A percentile compares a stretch with the other conserved stretches of the same genome.
phyloP scores from a whole-genome alignment of 257 asterid species.

The Scutellaria galericulata region DNA sequence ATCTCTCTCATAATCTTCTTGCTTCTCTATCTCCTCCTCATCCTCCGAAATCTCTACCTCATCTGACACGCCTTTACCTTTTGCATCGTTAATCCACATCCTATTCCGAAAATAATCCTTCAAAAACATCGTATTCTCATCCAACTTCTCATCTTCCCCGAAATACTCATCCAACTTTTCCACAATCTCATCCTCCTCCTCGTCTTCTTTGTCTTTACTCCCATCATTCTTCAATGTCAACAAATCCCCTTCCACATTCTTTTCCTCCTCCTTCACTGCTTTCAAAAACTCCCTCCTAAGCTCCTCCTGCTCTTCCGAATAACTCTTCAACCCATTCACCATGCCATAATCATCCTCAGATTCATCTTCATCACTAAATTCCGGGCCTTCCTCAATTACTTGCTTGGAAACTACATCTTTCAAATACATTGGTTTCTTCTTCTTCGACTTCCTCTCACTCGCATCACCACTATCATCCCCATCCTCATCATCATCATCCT shows the following conservation, averaged over 20 bases:
- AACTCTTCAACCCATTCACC: constrained; percentile 50
- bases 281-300: constrained; percentile 52
- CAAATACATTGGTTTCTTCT: constrained; percentile 71
- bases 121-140: constrained; percentile 52
- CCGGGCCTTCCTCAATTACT: constrained; percentile 73
- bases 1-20: constrained; percentile 80
- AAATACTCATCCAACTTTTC: constrained; percentile 66
- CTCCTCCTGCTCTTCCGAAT: constrained; percentile 74
- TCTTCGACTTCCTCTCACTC: constrained; percentile 35
- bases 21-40: constrained; percentile 75
- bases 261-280: constrained; percentile 50
- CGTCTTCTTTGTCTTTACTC: constrained; percentile 40
- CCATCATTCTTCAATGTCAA: constrained; percentile 54
- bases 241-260: constrained; percentile 55
- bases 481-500: constrained; percentile 14
- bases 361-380: constrained; percentile 54
- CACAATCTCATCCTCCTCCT: constrained; percentile 43
- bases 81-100: constrained; percentile 65
- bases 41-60: constrained; percentile 58
- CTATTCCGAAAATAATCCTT: constrained; percentile 63
- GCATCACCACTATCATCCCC: constrained; percentile 25
- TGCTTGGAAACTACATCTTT: constrained; percentile 77
- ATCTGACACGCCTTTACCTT: constrained; percentile 32
- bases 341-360: constrained; percentile 33
- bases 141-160: constrained; percentile 74